Evolutionary conservation across 371 early-diverging fungal species (phyloP).

Genomic region (Mucor racemosus): DNA sequence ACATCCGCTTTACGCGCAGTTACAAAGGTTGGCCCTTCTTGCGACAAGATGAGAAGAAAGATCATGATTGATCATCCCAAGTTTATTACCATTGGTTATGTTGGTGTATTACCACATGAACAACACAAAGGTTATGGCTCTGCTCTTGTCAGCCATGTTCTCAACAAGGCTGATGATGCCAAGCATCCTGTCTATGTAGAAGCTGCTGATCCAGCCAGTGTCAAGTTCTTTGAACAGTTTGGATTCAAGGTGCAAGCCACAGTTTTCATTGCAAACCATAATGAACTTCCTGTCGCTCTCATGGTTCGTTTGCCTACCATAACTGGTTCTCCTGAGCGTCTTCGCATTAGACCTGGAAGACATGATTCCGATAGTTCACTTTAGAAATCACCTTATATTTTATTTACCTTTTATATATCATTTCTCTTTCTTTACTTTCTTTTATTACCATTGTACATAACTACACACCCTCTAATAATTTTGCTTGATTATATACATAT

Average conservation of each 20-base stretch:
- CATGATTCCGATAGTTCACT: constrained; percentile 30
- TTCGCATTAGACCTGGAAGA: constrained; percentile 50
- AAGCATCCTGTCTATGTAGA: constrained; percentile 85
- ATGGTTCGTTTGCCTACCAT: constrained; percentile 42
- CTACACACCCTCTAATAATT: not conserved
- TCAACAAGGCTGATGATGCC: constrained; percentile 66
- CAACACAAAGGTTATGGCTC: constrained; percentile 50
- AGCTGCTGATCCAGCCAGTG: constrained; percentile 89
- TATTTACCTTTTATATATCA: not conserved
- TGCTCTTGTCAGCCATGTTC: constrained; percentile 38
- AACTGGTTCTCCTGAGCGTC: constrained; percentile 27
- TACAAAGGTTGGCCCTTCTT: constrained; percentile 34
- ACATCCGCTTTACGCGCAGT: constrained; percentile 36
- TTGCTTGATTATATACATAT: not conserved
- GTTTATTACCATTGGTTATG: constrained; percentile 44
- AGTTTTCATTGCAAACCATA: constrained; percentile 24
- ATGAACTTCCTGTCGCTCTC: constrained; percentile 34
- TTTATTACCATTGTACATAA: not conserved
- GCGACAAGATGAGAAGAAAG: constrained; percentile 41
- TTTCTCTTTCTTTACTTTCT: not conserved
- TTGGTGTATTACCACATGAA: constrained; percentile 51
- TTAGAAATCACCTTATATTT: not conserved
- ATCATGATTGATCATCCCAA: constrained; percentile 33
- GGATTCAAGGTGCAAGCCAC: constrained; percentile 40
- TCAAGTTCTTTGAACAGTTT: constrained; percentile 60